A percentile compares a stretch with the other conserved stretches of the same genome.
Evolutionary conservation across 805 yeast genomes (phyloP).

Genomic region (Wilhelminamyces savonicus): DNA sequence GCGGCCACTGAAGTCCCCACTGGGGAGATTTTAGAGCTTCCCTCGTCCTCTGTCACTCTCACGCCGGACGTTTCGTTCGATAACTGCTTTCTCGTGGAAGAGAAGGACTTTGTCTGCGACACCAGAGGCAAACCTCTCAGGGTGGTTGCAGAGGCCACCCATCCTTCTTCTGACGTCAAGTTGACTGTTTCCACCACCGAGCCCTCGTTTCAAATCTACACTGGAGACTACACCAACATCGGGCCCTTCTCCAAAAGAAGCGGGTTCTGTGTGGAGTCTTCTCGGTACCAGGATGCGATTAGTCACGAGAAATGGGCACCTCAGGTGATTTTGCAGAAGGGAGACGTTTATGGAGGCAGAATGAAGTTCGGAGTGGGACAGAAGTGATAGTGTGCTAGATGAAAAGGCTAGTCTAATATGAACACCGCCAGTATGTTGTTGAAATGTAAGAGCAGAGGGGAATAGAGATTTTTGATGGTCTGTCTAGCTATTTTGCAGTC

Average conservation of each 20-base stretch:
- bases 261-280: constrained; percentile 61
- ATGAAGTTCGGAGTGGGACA: constrained; percentile 31
- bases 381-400: neutral
- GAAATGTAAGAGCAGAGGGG: too few species aligned
- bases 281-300: constrained; percentile 52
- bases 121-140: constrained; percentile 36
- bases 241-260: constrained; percentile 32
- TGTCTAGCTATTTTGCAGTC: too few species aligned
- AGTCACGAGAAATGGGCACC: constrained; percentile 40
- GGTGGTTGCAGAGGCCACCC: constrained; percentile 36
- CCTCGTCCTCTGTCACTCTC: constrained; percentile 5
- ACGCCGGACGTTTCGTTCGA: constrained; percentile 16
- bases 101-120: constrained; percentile 26
- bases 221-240: constrained; percentile 47
- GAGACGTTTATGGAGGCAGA: constrained; percentile 48
- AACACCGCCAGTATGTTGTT: neutral
- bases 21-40: constrained; percentile 28
- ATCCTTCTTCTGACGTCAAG: constrained; percentile 37
- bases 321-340: constrained; percentile 42
- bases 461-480: neutral
- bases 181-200: constrained; percentile 50
- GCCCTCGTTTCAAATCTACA: constrained; percentile 61
- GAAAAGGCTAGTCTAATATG: neutral
- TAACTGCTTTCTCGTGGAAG: constrained; percentile 44
- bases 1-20: constrained; percentile 33